Conservation (phyloP, 305 asterid species). For the Fraxinus greggii region DNA sequence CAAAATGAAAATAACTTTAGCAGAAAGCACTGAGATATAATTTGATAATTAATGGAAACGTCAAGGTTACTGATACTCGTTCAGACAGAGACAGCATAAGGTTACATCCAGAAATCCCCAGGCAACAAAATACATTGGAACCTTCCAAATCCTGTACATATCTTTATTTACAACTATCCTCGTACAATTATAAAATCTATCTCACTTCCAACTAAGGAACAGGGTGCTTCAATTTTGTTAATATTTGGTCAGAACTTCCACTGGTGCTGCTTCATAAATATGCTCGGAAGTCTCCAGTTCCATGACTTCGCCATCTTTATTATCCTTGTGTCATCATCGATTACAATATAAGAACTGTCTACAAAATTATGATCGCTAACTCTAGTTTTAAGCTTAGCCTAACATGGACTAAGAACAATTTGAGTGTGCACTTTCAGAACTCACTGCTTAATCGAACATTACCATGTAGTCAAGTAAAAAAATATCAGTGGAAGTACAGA, state of each 20-base stretch:
- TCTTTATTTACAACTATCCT: slow-evolving; percentile 33
- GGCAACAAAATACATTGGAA: slow-evolving; percentile 10
- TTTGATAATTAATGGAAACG: not conserved
- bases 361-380: not conserved
- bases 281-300: slow-evolving; percentile 49
- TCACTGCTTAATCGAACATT: not conserved
- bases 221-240: slow-evolving; percentile 17
- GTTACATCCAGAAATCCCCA: slow-evolving; percentile 6
- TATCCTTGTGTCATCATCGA: not conserved
- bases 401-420: not conserved
- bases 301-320: not conserved
- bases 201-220: not conserved
- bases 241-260: slow-evolving; percentile 35
- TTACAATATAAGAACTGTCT: not conserved
- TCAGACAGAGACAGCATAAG: not conserved
- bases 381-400: not conserved
- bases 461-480: slow-evolving; percentile 25
- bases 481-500: not conserved
- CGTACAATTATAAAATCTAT: slow-evolving; percentile 21
- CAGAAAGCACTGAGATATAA: not conserved
- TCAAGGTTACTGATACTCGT: not conserved
- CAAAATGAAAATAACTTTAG: not conserved
- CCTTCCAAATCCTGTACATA: slow-evolving; percentile 6
- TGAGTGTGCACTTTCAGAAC: not conserved
- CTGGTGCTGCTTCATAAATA: slow-evolving; percentile 38